Evolutionary conservation across 768 basidiomycete genomes (phyloP).

Genomic region (Amanita inopinata): DNA sequence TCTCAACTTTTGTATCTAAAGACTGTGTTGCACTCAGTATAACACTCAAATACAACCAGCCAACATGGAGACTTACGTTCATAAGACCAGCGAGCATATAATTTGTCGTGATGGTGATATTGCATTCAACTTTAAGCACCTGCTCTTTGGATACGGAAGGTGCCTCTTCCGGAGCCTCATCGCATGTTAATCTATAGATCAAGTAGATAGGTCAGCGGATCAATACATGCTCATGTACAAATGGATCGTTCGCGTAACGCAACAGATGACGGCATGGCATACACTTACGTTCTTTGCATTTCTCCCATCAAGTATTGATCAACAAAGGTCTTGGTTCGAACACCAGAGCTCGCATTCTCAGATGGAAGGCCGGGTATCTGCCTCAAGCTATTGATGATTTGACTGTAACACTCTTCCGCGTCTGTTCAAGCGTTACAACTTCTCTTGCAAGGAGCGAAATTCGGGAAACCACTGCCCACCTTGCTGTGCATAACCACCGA

Average conservation of each 20-base stretch:
- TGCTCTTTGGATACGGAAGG: constrained; percentile 54
- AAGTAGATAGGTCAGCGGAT: constrained; percentile 3
- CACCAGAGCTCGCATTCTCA: constrained; percentile 14
- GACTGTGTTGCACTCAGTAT: constrained; percentile 36
- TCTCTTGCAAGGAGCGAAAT: neutral
- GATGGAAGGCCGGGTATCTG: constrained; percentile 44
- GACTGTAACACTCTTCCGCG: constrained; percentile 84
- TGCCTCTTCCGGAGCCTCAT: constrained; percentile 76
- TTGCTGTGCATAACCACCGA: constrained; percentile 73
- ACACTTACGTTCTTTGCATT: constrained; percentile 55
- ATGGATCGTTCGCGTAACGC: too few relatives aligned
- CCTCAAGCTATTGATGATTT: constrained; percentile 62
- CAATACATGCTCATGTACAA: too few relatives aligned
- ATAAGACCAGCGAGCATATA: constrained; percentile 81
- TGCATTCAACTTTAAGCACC: constrained; percentile 86
- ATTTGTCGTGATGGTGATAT: constrained; percentile 80
- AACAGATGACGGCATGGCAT: too few relatives aligned
- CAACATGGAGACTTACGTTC: constrained; percentile 37
- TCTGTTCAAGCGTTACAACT: constrained; percentile 29
- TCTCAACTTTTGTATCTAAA: constrained; percentile 80
- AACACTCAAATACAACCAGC: neutral
- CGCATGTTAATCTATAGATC: constrained; percentile 55
- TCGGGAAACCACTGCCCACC: constrained; percentile 27
- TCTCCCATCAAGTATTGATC: constrained; percentile 76
- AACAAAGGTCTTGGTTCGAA: constrained; percentile 50